Evolutionary conservation across 306 rosid genomes (phyloP).

Genomic region (Vigna reflexopilosa): DNA sequence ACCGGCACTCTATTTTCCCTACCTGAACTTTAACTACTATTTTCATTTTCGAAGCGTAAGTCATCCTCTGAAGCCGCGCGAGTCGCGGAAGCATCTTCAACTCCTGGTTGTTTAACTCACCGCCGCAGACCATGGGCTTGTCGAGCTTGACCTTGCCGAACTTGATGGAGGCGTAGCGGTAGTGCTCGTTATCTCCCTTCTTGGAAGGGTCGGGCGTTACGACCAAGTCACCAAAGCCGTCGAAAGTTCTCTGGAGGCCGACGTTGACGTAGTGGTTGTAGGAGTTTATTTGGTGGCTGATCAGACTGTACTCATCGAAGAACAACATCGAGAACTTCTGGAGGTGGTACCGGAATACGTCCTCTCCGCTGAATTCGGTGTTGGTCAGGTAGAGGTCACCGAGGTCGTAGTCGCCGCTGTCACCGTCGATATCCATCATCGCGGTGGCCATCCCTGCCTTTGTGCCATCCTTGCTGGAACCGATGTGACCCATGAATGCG

Average conservation of each 20-base stretch:
- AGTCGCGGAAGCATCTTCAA: conserved; percentile 82
- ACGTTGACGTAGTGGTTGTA: conserved; percentile 62
- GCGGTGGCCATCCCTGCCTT: neutral
- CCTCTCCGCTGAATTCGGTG: conserved; percentile 54
- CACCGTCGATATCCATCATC: conserved; percentile 42
- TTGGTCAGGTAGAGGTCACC: conserved; percentile 26
- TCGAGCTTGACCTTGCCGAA: conserved; percentile 81
- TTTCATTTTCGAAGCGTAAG: conserved; percentile 77
- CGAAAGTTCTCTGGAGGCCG: conserved; percentile 70
- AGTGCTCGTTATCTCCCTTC: conserved; percentile 67
- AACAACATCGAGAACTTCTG: conserved; percentile 63
- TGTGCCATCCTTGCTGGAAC: too few species aligned
- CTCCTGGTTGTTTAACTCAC: conserved; percentile 62
- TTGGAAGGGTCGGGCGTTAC: conserved; percentile 92
- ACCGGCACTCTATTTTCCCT: neutral
- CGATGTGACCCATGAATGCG: too few species aligned
- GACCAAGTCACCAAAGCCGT: conserved; percentile 68
- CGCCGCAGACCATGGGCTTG: conserved; percentile 77
- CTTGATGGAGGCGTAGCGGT: conserved; percentile 73
- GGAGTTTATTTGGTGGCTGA: conserved; percentile 90
- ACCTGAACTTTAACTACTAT: conserved; percentile 69
- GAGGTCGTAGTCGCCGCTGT: conserved; percentile 35
- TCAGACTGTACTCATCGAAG: conserved; percentile 71
- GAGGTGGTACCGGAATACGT: conserved; percentile 48
- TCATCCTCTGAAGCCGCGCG: conserved; percentile 93